Evolutionary conservation across 1,284 basidiomycete species (phyloP), one percentile per base, ranked within the genome.

Genomic region (Tetrapyrgos nigripes): DNA sequence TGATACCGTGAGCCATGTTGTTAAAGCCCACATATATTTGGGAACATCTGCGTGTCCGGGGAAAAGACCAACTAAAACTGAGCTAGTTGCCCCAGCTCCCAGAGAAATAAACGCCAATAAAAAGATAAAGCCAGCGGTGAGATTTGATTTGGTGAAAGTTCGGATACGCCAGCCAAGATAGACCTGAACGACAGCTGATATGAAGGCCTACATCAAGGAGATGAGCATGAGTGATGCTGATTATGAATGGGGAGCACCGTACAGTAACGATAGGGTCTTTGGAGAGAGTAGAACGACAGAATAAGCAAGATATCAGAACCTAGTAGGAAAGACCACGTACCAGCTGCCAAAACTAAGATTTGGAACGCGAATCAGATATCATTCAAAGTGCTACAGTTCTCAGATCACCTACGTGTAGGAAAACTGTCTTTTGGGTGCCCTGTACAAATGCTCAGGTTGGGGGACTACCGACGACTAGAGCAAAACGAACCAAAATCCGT

Each of bases 401-500:
- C 29, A 17, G 14, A 31, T 9, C 3, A 31, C 49, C 33, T 33
- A 21, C 26, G 10, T 19, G 37, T 9, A 27, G 14, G 24, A 43
- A 3, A 10, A 14, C 40, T 21, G 6, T 5, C 6, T 9, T n/a
- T 10, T 11, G 19, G 9, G 24, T 6, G 37, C 3, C 37, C 26
- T n/a, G 17, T 26, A 5, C 23, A 53, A 27, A n/a, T 17, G 33
- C 24, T 27, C 29, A 43, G 10, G n/a, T 50, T 27, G 21, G 26
- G 5, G 26, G 13, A 27, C 11, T 19, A 17, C 28, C 21, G 49
- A 31, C 3, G 17, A 31, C 3, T n/a, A 9, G 13, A 21, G 28
- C 3, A 27, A n/a, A 19, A 31, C 57, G n/a, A 8, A 64, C 63
- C 61, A 37, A 54, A 52, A 23, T 51, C 19, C 14, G 54, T 4